These are phyloP conservation scores for Suillus paluster DNA, from an alignment of 768 basidiomycete genomes.

Conservation along the genomic window DNA sequence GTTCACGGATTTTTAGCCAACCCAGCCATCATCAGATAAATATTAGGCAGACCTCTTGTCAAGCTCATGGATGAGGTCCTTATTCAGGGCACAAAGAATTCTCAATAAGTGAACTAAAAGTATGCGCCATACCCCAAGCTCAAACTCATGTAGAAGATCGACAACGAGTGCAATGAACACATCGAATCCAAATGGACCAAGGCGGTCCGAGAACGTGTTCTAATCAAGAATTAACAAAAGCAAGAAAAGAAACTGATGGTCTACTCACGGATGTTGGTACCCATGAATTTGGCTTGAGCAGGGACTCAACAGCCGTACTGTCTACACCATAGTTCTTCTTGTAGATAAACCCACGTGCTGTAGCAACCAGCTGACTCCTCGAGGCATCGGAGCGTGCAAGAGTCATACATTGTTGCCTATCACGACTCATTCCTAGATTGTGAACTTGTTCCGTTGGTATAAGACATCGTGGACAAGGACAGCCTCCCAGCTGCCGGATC, in stretches of 20 bases:
- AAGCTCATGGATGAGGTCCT: conserved; percentile 34
- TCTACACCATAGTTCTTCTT: conserved; percentile 18
- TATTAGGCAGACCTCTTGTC: conserved; percentile 23
- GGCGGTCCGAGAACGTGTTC: conserved; percentile 40
- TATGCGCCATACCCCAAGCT: too few relatives aligned
- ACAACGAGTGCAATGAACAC: too few relatives aligned
- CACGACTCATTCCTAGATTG: too few relatives aligned
- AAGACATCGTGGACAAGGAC: too few relatives aligned
- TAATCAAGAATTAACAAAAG: conserved; percentile 38
- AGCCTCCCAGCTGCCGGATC: too few relatives aligned
- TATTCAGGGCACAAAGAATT: conserved; percentile 37
- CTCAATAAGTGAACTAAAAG: conserved; percentile 35
- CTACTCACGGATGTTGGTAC: conserved; percentile 37
- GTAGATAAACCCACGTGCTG: conserved; percentile 40
- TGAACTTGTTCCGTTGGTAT: too few relatives aligned
- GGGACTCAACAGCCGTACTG: conserved; percentile 38
- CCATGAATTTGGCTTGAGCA: conserved; percentile 45
- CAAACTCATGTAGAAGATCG: too few relatives aligned
- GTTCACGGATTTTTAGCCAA: conserved; percentile 17
- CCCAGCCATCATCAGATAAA: conserved; percentile 36
- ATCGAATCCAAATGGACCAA: too few relatives aligned
- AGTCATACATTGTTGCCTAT: too few relatives aligned
- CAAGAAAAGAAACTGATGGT: conserved; percentile 37
- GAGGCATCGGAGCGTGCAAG: too few relatives aligned
- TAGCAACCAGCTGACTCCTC: too few relatives aligned